Evolutionary conservation across 2,329 filamentous ascomycete species (phyloP).

Genomic region (Mycosphaerella arachidis): DNA sequence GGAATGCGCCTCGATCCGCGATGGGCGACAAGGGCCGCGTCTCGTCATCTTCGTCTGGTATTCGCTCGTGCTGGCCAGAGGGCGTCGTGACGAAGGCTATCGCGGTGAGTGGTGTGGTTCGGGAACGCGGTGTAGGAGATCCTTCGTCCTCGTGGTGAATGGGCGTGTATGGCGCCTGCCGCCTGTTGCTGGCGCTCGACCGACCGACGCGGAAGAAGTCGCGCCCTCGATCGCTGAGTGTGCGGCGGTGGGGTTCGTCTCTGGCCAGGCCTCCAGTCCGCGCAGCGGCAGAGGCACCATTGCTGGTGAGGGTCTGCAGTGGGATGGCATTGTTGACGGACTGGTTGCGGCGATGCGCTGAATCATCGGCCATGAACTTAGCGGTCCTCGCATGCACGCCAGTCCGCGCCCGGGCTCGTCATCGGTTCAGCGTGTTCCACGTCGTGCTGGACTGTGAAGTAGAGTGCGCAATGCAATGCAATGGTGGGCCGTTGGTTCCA

Average conservation of each 20-base stretch:
- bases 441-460: neutral
- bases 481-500: neutral
- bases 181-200: slow-evolving; percentile 3
- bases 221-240: slow-evolving; percentile 47
- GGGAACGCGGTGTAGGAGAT: slow-evolving; percentile 46
- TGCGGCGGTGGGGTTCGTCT: slow-evolving; percentile 37
- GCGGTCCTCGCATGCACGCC: slow-evolving; percentile 10
- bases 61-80: slow-evolving; percentile 28
- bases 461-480: neutral
- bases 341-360: slow-evolving; percentile 43
- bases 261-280: slow-evolving; percentile 28
- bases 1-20: slow-evolving; percentile 44
- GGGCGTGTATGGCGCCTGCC: slow-evolving; percentile 45
- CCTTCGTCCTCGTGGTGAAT: slow-evolving; percentile 38
- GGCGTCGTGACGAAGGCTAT: slow-evolving; percentile 37
- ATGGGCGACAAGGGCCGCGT: slow-evolving; percentile 39
- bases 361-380: slow-evolving; percentile 45
- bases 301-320: slow-evolving; percentile 51
- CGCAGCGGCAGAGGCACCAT: slow-evolving; percentile 26
- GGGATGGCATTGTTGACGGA: slow-evolving; percentile 60
- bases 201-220: slow-evolving; percentile 40
- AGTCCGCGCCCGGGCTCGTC: neutral
- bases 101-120: slow-evolving; percentile 17
- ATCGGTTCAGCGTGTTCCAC: neutral
- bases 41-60: slow-evolving; percentile 36